Evolutionary conservation across 257 asterid species (phyloP), one percentile per base, ranked within the genome.

Genomic region (Craterostigma plantagineum): DNA sequence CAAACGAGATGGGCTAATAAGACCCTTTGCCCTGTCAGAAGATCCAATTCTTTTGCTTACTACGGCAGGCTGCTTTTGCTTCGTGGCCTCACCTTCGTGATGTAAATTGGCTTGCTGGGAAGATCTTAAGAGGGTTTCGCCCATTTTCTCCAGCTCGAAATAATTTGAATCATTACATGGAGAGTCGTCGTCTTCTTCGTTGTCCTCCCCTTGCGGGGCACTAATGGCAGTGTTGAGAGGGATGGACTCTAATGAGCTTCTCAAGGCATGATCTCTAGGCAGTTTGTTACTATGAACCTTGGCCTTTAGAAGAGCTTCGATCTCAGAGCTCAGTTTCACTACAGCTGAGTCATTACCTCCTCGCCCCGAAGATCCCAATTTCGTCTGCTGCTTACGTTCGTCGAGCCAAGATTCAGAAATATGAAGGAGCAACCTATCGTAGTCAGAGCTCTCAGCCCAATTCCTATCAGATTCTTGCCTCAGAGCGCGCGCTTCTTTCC

Each of bases 351-450:
- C 53, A 12, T 56, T 58, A 17, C 59, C 67, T 42, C 66, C 68
- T 37, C 33, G 47, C 39, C 55, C 61, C 23, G 41, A 44, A 13
- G 45, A 49, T 43, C 66, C 66, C 53, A 57, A 11, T 62, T 81
- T 85, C 62, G 52, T 59, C 73, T 81, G 92, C 81, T 73, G 30
- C 30, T 23, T 62, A 48, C 91, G 57, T 68, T 77, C 92, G 42
- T 86, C 96, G 11, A 86, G 81, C 94, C 96, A 81, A 10, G 92
- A 72, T 57, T 86, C 96, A 1, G 96, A 81, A 15, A 81, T 62
- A 43, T 86, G 94, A 47, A 78, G 91, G 63, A 81, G 63, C 63
- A 81, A 52, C 55, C 67, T 62, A 54, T 70, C 75, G 8, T 47
- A 45, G 46, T 61, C 65, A 33, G 56, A 62, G 47, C 75, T 60